Evolutionary conservation across 169 alveolate genomes (phyloP), one percentile per base, ranked within the genome.

Genomic region (Cryptosporidium baileyi): DNA sequence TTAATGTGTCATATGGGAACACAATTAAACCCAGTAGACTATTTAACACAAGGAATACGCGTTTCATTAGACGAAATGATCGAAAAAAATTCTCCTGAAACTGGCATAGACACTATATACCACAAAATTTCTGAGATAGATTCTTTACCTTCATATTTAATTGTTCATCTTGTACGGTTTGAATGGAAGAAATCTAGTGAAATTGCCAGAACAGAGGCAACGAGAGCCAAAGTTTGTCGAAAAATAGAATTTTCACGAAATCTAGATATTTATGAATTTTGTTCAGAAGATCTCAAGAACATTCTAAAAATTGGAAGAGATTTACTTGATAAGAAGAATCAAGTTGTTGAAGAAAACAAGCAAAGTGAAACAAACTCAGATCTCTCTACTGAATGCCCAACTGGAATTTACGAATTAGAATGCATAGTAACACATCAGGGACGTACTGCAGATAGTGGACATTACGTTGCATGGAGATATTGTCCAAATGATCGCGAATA

Each of bases 371-470:
- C 63, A 24, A 62, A 41, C 13, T 51, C 80, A 40, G 88, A 89
- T 61, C 22, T 13, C 1, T 41, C 82, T 9, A n/a, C 67, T 1
- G 92, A 93, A 3, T 62, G 91, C 17, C 92, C 92, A 32, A 94
- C 97, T 26, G 99, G 99, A 30, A 93, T 93, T 65, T 97, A 96
- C 67, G 96, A 96, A 89, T 90, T 97, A 63, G 92, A 95, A 43
- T 95, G 97, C 13, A 95, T 96, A 17, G 95, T 97, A 19, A 96
- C 99, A 36, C 99, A 97, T 82, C 97, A 96, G 91, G 99, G 99
- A 15, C 93, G 99, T 88, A 93, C 98, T 36, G 97, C 98, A 51
- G 99, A 96, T 74, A 95, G 98, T 44, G 99, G 99, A 1, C 99
- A 97, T 89, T 97, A 97, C 89, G 96, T 97, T 47, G 98, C 98